Base-by-base conservation (phyloP, 495 filamentous ascomycete species). In the Cudoniella acicularis region DNA sequence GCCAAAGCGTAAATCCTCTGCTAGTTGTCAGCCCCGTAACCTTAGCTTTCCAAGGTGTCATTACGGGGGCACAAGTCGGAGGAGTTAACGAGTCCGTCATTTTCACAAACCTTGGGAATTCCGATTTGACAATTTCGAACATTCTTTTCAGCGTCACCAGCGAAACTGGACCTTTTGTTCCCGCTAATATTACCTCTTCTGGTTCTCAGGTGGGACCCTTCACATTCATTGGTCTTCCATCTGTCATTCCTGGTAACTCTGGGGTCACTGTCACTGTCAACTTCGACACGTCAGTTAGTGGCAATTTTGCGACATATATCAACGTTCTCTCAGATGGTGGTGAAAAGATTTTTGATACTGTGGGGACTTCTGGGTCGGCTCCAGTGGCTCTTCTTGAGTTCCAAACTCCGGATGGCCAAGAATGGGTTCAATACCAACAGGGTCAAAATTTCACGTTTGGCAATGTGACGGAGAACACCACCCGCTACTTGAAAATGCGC, bases 311-410 rank as follows among this genome's bases (percentile, higher is more conserved):
- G 3, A 69, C 72, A 16, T 74, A 73, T 53, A 51, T 79, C n/a
- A 70, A 57, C 10, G 61, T 75, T 3, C 64, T 61, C 9, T 75
- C 76, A 6, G 60, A 79, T 58, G 77, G 77, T 3, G 77, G 77
- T 3, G 68, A 57, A 4, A 70, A 68, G 26, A 49, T 70, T 13
- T 56, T 78, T 22, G 69, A 73, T 18, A 67, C 77, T n/a, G 66
- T 71, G 26, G 77, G 68, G 8, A 61, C 57, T 22, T 70, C 73
- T 24, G 75, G 73, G 0, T 67, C 72, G 3, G 61, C 70, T 25
- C 73, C 79, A 26, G 67, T 73, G 21, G 73, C 77, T 10, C 59
- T 75, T 9, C 53, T 80, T 3, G 76, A 78, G 40, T 79, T 82
- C 58, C 69, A 78, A 57, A 77, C 70, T 0, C 36, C 65, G 4